A percentile compares a stretch with the other conserved stretches of the same genome.
phyloP scores from a whole-genome alignment of 208 protist species.

The Leishmania amazonensis region DNA sequence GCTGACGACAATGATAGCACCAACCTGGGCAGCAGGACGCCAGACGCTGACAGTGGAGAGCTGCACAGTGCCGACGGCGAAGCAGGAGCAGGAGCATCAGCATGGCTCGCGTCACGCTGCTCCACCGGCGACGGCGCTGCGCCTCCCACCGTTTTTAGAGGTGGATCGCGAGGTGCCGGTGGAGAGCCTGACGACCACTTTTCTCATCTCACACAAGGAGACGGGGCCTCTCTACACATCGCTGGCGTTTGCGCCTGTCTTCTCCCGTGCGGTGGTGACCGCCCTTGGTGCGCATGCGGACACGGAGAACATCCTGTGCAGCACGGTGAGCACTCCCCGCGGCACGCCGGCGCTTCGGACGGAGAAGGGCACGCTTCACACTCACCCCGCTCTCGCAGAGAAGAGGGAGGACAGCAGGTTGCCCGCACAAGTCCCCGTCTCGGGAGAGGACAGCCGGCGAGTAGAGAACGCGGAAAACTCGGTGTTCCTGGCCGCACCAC shows the following conservation, averaged over 20 bases:
- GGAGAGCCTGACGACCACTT: constrained; percentile 57
- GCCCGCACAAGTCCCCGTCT: not conserved
- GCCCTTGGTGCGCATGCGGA: constrained; percentile 45
- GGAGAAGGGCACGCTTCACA: constrained; percentile 9
- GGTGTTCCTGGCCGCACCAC: not conserved
- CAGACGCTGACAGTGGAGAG: constrained; percentile 67
- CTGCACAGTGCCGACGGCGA: not conserved
- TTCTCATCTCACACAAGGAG: constrained; percentile 67
- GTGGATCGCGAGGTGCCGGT: constrained; percentile 75
- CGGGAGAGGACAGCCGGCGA: not conserved
- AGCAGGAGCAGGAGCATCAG: not conserved
- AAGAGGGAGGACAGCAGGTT: not conserved
- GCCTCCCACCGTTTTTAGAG: constrained; percentile 62
- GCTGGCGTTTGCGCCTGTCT: constrained; percentile 75
- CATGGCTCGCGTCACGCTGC: not conserved
- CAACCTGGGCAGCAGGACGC: constrained; percentile 61
- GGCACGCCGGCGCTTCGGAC: constrained; percentile 12
- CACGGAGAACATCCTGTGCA: constrained; percentile 45
- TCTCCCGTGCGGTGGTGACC: constrained; percentile 40
- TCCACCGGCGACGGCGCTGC: constrained; percentile 14
- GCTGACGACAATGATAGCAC: constrained; percentile 58
- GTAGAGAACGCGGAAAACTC: not conserved
- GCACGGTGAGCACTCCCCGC: constrained; percentile 37
- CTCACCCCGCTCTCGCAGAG: not conserved
- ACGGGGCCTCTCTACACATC: constrained; percentile 76